Evolutionary conservation across 2,329 filamentous ascomycete species (phyloP), one percentile per base, ranked within the genome.

Genomic region (Fusarium gaditjirri): DNA sequence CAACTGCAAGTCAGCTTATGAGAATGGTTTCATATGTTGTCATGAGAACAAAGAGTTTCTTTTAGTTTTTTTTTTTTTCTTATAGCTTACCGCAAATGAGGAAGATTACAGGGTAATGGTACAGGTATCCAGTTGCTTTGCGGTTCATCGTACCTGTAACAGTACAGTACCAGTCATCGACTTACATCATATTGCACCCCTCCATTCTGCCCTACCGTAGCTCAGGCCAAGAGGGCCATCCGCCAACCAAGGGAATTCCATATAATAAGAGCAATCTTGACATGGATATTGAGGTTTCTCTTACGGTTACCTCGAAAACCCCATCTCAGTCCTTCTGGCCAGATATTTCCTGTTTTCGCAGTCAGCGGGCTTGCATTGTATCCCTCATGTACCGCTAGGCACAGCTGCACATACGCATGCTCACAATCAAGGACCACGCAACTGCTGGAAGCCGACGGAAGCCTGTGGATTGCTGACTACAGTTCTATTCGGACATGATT

Each of bases 381-480:
- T 67, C 49, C 10, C 35, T 31, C 54, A 54, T 39, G 42, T 39
- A 69, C 43, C 42, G 4, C 53, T 53, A 61, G 47, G 46, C 47
- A 65, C 35, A 33, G 31, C 29, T 71, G 35, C 52, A 49, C 61
- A 27, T 69, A 65, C 50, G 50, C 44, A 53, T 35, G 39, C 57
- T 50, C 54, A 54, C 36, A 49, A 23, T 39, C 59, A 56, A 35
- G 41, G 49, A 65, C 53, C 38, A 62, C 54, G 42, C 56, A 49
- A 46, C 25, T 52, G n/a, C 27, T 55, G 46, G 65, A 72, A 72
- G 39, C 57, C 44, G 41, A 63, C 56, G 59, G 70, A 72, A 70
- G 33, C 61, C 66, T 55, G 43, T 52, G 47, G 70, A 70, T 60
- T 60, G 59, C 58, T 61, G 42, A 61, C 54, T 57, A 55, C 53